phyloP scores from a whole-genome alignment of 768 basidiomycete genomes.

The Trametes sanguinea region DNA sequence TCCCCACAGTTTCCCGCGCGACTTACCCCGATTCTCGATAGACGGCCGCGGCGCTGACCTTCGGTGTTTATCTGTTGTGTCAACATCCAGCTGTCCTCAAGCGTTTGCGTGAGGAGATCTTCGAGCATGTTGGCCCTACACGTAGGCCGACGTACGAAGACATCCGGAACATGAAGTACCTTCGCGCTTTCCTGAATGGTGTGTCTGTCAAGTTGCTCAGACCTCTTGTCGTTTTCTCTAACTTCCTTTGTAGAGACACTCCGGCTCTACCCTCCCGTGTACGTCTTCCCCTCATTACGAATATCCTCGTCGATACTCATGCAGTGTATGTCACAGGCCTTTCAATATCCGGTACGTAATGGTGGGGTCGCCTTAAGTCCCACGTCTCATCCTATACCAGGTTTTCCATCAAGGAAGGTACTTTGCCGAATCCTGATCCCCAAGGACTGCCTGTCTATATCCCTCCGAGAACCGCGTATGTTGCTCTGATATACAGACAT shows the following conservation, averaged over 20 bases:
- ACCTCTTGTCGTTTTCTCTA: too few species aligned
- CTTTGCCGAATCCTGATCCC: constrained; percentile 24
- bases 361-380: neutral
- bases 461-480: constrained; percentile 23
- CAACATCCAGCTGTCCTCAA: constrained; percentile 33
- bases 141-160: constrained; percentile 35
- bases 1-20: too few species aligned
- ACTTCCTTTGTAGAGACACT: constrained; percentile 29
- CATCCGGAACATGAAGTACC: constrained; percentile 34
- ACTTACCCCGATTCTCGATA: neutral
- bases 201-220: neutral
- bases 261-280: constrained; percentile 36
- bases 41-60: constrained; percentile 33
- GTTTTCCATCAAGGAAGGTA: constrained; percentile 15
- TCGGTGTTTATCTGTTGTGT: constrained; percentile 34
- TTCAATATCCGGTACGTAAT: constrained; percentile 35
- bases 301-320: neutral
- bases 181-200: constrained; percentile 35
- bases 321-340: constrained; percentile 28
- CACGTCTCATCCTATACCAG: neutral
- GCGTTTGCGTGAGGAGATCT: constrained; percentile 34
- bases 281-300: neutral
- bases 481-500: neutral
- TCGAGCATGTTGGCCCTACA: constrained; percentile 28
- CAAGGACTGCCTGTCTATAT: constrained; percentile 27